Conservation (phyloP, 2,329 filamentous ascomycete species). For the Hortaea sp. region DNA sequence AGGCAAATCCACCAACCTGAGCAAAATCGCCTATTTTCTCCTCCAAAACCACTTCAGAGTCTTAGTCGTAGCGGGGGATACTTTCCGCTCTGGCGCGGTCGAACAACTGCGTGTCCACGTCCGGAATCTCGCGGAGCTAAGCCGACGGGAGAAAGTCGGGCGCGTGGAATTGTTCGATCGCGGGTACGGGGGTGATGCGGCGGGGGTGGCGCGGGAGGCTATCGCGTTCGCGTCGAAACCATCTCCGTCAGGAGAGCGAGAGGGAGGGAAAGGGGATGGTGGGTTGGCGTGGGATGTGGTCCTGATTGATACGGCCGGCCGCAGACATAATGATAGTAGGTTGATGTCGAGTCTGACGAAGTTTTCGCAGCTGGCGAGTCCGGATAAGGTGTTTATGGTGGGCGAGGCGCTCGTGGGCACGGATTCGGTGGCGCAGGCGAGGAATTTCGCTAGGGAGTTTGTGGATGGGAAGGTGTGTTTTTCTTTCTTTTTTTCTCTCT, state of each 20-base stretch:
- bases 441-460: slow-evolving; percentile 93
- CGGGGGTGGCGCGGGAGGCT: slow-evolving; percentile 87
- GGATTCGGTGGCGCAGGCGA: slow-evolving; percentile 87
- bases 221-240: slow-evolving; percentile 68
- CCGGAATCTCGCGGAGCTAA: slow-evolving; percentile 82
- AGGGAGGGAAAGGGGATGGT: slow-evolving; percentile 6
- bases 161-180: slow-evolving; percentile 89
- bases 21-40: slow-evolving; percentile 96
- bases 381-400: slow-evolving; percentile 98
- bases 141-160: slow-evolving; percentile 67
- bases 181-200: slow-evolving; percentile 95
- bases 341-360: slow-evolving; percentile 96
- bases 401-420: slow-evolving; percentile 86
- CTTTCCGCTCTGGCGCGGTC: slow-evolving; percentile 92
- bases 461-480: slow-evolving; percentile 24
- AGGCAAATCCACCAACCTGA: slow-evolving; percentile 93
- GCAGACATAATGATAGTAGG: slow-evolving; percentile 87
- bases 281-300: slow-evolving; percentile 67
- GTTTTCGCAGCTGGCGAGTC: slow-evolving; percentile 89
- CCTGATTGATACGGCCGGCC: slow-evolving; percentile 89
- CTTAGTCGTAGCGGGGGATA: slow-evolving; percentile 87
- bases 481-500: neutral
- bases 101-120: slow-evolving; percentile 96
- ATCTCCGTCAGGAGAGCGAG: neutral
- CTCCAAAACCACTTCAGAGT: slow-evolving; percentile 96